A percentile compares a stretch with the other conserved stretches of the same genome.
phyloP scores from a whole-genome alignment of 805 yeast species.

The Torulaspora maleeae region DNA sequence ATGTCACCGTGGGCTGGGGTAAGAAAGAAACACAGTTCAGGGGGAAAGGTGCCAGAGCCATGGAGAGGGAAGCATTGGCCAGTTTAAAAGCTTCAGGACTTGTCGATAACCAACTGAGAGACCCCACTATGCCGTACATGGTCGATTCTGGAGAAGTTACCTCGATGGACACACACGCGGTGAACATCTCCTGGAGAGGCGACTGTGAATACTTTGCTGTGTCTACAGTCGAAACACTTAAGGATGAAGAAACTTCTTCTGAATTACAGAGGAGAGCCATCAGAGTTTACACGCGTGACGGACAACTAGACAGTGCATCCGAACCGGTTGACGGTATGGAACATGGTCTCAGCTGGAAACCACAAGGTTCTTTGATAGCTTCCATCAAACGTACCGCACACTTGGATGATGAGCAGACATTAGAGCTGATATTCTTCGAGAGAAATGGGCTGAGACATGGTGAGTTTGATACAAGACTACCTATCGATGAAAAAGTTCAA shows the following conservation, averaged over 20 bases:
- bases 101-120: slow-evolving; percentile 65
- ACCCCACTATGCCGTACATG: slow-evolving; percentile 79
- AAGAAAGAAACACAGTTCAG: slow-evolving; percentile 92
- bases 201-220: slow-evolving; percentile 83
- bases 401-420: slow-evolving; percentile 37
- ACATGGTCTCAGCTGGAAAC: slow-evolving; percentile 76
- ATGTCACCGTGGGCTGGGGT: slow-evolving; percentile 99
- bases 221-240: slow-evolving; percentile 52
- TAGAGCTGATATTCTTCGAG: slow-evolving; percentile 73
- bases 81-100: slow-evolving; percentile 52
- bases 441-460: slow-evolving; percentile 91
- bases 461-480: slow-evolving; percentile 65
- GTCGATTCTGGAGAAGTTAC: slow-evolving; percentile 66
- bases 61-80: slow-evolving; percentile 58
- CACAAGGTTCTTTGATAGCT: slow-evolving; percentile 84
- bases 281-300: slow-evolving; percentile 77
- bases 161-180: slow-evolving; percentile 45
- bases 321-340: slow-evolving; percentile 87
- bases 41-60: slow-evolving; percentile 84
- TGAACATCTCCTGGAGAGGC: slow-evolving; percentile 85
- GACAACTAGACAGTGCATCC: slow-evolving; percentile 71
- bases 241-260: slow-evolving; percentile 38
- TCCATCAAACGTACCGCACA: slow-evolving; percentile 59
- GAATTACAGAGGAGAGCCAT: slow-evolving; percentile 61
- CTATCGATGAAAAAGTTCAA: slow-evolving; percentile 45